Conservation (phyloP, 2,329 filamentous ascomycete species). For the Cytospora leucostoma region DNA sequence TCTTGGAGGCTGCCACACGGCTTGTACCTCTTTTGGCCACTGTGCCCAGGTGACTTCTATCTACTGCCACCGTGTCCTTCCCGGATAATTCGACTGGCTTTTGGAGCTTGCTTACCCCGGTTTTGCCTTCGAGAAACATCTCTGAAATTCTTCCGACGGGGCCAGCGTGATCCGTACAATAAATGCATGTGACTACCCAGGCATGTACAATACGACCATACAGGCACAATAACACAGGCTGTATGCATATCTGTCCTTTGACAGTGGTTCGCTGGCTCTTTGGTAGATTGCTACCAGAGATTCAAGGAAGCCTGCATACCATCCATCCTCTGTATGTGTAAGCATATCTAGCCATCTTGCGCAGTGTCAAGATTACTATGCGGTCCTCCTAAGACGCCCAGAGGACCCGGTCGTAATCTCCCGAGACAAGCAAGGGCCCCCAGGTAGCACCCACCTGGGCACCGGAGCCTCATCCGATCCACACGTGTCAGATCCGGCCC, state of each 20-base stretch:
- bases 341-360: too few species aligned
- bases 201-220: background rate
- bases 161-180: too few species aligned
- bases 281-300: too few species aligned
- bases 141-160: slow-evolving; percentile 18
- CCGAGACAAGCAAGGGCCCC: background rate
- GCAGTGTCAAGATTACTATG: too few species aligned
- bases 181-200: too few species aligned
- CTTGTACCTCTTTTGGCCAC: background rate
- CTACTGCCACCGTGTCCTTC: slow-evolving; percentile 27
- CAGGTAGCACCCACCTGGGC: background rate
- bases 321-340: too few species aligned
- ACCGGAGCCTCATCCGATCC: background rate
- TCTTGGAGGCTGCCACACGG: background rate
- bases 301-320: too few species aligned
- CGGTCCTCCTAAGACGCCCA: too few species aligned
- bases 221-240: background rate
- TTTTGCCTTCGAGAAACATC: slow-evolving; percentile 25
- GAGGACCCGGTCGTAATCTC: background rate
- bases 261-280: too few species aligned
- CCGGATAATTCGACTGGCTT: slow-evolving; percentile 2
- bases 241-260: too few species aligned
- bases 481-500: slow-evolving; percentile 8
- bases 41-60: background rate
- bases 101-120: slow-evolving; percentile 4